phyloP scores from a whole-genome alignment of 2,329 filamentous ascomycete species.

The Sclerotinia nivalis region DNA sequence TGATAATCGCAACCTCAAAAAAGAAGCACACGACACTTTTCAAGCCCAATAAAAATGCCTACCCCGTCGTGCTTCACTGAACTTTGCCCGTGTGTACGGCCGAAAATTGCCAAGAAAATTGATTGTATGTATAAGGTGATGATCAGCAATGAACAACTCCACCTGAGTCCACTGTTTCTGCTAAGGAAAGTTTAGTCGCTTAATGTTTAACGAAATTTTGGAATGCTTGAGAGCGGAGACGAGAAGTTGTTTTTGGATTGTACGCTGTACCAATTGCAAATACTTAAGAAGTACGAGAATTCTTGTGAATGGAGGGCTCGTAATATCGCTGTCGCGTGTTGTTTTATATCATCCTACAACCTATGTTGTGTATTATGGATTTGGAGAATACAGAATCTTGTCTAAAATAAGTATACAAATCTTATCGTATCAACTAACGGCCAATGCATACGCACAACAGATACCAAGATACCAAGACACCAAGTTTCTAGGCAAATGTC shows the following conservation, averaged over 20 bases:
- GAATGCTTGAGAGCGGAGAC: not conserved
- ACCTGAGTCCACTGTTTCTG: not conserved
- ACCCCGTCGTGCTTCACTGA: not conserved
- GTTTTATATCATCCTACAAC: not conserved
- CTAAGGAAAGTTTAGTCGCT: not conserved
- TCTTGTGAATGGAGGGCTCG: not conserved
- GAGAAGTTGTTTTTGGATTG: not conserved
- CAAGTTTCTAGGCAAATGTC: not conserved
- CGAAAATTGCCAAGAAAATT: not conserved
- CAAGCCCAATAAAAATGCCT: not conserved
- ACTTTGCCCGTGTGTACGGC: not conserved
- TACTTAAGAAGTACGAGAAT: not conserved
- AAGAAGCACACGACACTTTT: not conserved
- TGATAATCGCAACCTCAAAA: not conserved
- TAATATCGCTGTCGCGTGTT: not conserved
- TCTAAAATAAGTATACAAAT: not conserved
- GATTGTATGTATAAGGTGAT: not conserved
- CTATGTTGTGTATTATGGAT: not conserved
- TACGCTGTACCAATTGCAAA: not conserved
- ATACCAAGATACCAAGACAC: constrained; percentile 3
- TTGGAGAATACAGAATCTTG: not conserved
- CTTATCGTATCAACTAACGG: not conserved
- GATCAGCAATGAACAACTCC: not conserved
- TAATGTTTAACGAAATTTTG: not conserved
- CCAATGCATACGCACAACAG: not conserved